phyloP scores from a whole-genome alignment of 2,329 filamentous ascomycete genomes.

The Aspergillus neotritici region DNA sequence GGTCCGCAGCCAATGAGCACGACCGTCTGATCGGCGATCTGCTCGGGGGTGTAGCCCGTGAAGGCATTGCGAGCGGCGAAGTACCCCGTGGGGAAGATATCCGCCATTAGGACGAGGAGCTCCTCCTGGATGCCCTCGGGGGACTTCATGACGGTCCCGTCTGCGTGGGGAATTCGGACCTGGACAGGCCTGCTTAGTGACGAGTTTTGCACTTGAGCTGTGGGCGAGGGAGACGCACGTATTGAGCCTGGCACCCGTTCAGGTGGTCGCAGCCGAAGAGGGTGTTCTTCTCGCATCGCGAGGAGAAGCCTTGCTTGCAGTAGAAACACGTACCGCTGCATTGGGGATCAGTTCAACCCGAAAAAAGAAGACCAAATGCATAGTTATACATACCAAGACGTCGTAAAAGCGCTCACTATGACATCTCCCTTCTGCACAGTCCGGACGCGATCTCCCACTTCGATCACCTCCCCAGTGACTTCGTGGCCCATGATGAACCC shows the following conservation, averaged over 20 bases:
- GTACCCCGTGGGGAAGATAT: slow-evolving; percentile 82
- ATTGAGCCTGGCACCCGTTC: slow-evolving; percentile 78
- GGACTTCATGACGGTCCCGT: slow-evolving; percentile 72
- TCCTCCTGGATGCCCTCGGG: slow-evolving; percentile 66
- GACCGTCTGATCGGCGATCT: slow-evolving; percentile 62
- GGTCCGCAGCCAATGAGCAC: slow-evolving; percentile 81
- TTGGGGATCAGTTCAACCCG: slow-evolving; percentile 5
- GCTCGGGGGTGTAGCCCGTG: slow-evolving; percentile 52
- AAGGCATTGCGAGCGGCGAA: slow-evolving; percentile 78
- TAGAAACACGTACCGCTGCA: slow-evolving; percentile 70
- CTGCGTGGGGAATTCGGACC: slow-evolving; percentile 71
- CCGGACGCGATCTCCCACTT: slow-evolving; percentile 62
- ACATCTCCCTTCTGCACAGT: slow-evolving; percentile 67
- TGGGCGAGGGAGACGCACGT: slow-evolving; percentile 38
- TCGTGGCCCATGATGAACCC: slow-evolving; percentile 71
- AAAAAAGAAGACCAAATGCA: background rate
- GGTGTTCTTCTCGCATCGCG: slow-evolving; percentile 64
- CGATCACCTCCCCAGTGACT: slow-evolving; percentile 70
- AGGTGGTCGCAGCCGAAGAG: slow-evolving; percentile 66
- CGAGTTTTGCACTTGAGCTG: background rate
- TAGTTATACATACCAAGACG: slow-evolving; percentile 58
- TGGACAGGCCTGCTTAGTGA: slow-evolving; percentile 19
- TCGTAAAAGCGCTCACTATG: slow-evolving; percentile 77
- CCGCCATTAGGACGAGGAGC: slow-evolving; percentile 78
- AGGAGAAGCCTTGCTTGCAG: slow-evolving; percentile 69